Evolutionary conservation across 2,329 filamentous ascomycete genomes (phyloP).

Genomic region (Stemphylium lycopersici): DNA sequence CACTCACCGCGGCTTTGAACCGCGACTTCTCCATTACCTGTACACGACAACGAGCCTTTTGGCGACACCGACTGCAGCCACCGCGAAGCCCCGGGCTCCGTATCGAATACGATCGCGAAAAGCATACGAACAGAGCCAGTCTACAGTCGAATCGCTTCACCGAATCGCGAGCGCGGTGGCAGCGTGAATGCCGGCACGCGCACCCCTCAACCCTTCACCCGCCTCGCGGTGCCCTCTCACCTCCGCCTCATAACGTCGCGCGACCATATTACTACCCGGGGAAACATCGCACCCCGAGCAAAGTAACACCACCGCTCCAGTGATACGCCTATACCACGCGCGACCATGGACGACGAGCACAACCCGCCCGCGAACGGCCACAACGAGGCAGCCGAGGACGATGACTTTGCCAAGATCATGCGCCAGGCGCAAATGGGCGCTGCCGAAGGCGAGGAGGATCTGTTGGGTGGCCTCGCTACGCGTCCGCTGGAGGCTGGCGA

Average conservation of each 20-base stretch:
- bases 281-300: not conserved
- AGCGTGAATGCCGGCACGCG: conserved; percentile 32
- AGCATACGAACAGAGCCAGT: not conserved
- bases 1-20: conserved; percentile 10
- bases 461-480: conserved; percentile 35
- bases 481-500: conserved; percentile 60
- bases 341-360: conserved; percentile 32
- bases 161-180: conserved; percentile 11
- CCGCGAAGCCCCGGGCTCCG: not conserved
- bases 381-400: conserved; percentile 27
- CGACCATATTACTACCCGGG: conserved; percentile 7
- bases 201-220: conserved; percentile 20
- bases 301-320: not conserved
- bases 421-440: conserved; percentile 27
- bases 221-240: conserved; percentile 25
- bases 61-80: conserved; percentile 17
- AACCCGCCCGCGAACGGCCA: conserved; percentile 17
- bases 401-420: conserved; percentile 28
- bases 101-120: not conserved
- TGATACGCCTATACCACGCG: conserved; percentile 16
- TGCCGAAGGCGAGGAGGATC: conserved; percentile 26
- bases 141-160: not conserved
- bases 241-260: not conserved
- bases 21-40: conserved; percentile 20
- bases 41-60: conserved; percentile 28